Evolutionary conservation across 164 flowering plant species (phyloP).

Genomic region (Vitis rupestris): DNA sequence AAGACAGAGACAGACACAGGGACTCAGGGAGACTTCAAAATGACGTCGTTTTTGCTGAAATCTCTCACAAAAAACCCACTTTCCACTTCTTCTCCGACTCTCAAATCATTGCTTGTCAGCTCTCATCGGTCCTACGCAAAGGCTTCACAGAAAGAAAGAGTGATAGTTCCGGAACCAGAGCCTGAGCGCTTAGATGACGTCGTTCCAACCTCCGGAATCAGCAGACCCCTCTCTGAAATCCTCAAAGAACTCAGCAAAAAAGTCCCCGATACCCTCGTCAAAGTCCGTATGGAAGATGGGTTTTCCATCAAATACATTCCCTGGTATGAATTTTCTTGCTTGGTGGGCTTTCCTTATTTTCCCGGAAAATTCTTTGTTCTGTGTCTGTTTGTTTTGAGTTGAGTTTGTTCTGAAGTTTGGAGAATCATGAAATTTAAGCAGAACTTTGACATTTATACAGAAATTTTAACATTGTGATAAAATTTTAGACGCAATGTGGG

Average conservation of each 20-base stretch:
- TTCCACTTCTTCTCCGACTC: not conserved
- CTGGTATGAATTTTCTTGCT: conserved; percentile 40
- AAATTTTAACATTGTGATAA: too few species aligned
- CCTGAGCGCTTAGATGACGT: conserved; percentile 16
- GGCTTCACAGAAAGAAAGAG: not conserved
- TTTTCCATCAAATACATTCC: conserved; percentile 70
- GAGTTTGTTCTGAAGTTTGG: too few species aligned
- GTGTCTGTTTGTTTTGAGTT: not conserved
- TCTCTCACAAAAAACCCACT: too few species aligned
- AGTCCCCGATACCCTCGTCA: conserved; percentile 73
- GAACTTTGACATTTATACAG: too few species aligned
- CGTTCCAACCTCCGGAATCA: conserved; percentile 58
- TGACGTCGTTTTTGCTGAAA: too few species aligned
- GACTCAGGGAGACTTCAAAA: too few species aligned
- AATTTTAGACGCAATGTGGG: too few species aligned
- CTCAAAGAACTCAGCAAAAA: conserved; percentile 74
- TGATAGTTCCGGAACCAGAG: not conserved
- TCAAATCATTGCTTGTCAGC: not conserved
- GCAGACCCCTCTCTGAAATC: conserved; percentile 75
- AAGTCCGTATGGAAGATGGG: conserved; percentile 57
- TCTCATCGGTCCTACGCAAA: conserved; percentile 2
- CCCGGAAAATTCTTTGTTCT: not conserved
- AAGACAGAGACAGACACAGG: too few species aligned
- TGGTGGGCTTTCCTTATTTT: not conserved
- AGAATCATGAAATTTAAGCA: too few species aligned